Evolutionary conservation across 2,329 filamentous ascomycete genomes (phyloP).

Genomic region (Calonectria multiphialidica): DNA sequence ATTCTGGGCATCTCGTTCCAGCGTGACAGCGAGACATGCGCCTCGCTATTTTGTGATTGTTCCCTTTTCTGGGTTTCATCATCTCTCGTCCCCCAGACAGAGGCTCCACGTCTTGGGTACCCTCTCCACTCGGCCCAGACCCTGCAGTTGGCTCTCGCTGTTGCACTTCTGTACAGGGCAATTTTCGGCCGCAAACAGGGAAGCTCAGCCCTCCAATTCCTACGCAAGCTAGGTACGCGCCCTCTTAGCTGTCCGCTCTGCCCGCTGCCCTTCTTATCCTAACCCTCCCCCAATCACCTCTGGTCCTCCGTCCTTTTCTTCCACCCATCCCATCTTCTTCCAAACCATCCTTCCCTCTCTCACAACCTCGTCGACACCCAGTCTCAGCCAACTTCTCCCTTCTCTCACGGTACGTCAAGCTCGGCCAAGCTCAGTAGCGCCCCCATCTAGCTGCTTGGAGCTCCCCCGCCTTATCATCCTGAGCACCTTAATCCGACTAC

Average conservation of each 20-base stretch:
- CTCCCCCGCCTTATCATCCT: constrained; percentile 5
- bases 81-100: constrained; percentile 2
- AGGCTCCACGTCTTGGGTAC: background rate
- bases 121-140: background rate
- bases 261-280: background rate
- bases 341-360: background rate
- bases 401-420: constrained; percentile 16
- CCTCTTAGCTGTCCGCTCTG: constrained; percentile 10
- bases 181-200: constrained; percentile 4
- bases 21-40: constrained; percentile 7
- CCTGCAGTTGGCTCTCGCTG: background rate
- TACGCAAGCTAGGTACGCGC: constrained; percentile 5
- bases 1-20: constrained; percentile 3
- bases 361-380: background rate
- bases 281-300: constrained; percentile 22
- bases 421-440: constrained; percentile 4
- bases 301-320: constrained; percentile 1
- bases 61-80: constrained; percentile 6
- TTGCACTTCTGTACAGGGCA: background rate
- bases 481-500: constrained; percentile 14
- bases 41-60: constrained; percentile 6
- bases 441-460: background rate
- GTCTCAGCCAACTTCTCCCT: background rate
- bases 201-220: constrained; percentile 11
- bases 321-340: background rate